Evolutionary conservation across 2,329 filamentous ascomycete genomes (phyloP).

Genomic region (Botrytis fragariae): DNA sequence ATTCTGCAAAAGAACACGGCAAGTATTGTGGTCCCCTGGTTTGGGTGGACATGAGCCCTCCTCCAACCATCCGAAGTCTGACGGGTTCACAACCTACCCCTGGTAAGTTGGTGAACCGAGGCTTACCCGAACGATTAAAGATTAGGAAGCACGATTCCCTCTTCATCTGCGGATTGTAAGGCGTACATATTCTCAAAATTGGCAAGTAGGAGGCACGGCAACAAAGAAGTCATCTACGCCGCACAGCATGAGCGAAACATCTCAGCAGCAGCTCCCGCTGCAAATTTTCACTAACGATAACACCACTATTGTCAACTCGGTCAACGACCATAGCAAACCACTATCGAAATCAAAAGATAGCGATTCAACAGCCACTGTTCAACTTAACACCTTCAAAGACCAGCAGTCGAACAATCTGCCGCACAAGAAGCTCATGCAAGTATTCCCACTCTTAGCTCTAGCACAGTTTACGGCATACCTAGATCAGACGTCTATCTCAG

Average conservation of each 20-base stretch:
- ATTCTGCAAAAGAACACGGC: too few species aligned
- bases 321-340: background rate
- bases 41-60: background rate
- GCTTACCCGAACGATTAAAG: background rate
- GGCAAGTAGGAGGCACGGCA: background rate
- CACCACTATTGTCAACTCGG: background rate
- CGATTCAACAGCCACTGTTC: constrained; percentile 2
- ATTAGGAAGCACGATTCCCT: background rate
- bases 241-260: background rate
- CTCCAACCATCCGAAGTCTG: too few species aligned
- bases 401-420: constrained; percentile 13
- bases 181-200: background rate
- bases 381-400: constrained; percentile 3
- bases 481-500: constrained; percentile 23
- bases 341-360: background rate
- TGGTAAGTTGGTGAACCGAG: background rate
- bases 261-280: constrained; percentile 1
- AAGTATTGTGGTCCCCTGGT: background rate
- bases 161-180: background rate
- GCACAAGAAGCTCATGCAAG: constrained; percentile 17
- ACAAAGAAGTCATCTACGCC: background rate
- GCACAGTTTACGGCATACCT: constrained; percentile 22
- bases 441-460: constrained; percentile 22
- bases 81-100: too few species aligned
- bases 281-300: background rate